Conservation (phyloP, 176 grass and related monocot species). For the Musa beccarii region DNA sequence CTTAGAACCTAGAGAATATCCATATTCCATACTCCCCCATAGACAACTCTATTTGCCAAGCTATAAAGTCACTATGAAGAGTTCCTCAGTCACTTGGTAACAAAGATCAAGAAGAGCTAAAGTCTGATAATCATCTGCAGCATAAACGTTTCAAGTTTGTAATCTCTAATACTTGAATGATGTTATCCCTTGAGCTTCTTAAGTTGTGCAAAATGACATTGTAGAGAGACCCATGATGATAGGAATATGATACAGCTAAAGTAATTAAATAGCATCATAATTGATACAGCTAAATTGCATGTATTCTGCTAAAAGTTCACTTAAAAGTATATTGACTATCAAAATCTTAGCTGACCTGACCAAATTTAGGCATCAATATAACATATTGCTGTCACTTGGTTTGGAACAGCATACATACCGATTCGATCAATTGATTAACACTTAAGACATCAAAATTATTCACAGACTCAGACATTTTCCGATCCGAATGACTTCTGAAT, state of each 20-base stretch:
- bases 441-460: slow-evolving; percentile 63
- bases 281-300: too few species aligned
- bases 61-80: neutral
- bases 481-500: slow-evolving; percentile 61
- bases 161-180: too few species aligned
- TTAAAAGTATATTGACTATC: too few species aligned
- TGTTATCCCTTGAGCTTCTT: too few species aligned
- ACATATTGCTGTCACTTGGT: neutral
- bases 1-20: neutral
- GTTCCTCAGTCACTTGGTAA: neutral
- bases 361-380: too few species aligned
- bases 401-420: slow-evolving; percentile 37
- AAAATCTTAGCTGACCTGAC: too few species aligned
- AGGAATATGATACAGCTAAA: too few species aligned
- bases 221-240: too few species aligned
- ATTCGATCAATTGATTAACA: slow-evolving; percentile 90
- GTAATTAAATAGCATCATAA: too few species aligned
- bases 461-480: slow-evolving; percentile 63
- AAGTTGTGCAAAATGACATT: too few species aligned
- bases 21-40: neutral
- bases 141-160: neutral
- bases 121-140: neutral
- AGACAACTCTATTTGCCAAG: neutral
- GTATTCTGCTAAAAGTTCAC: too few species aligned
- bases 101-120: neutral